Conservation (phyloP, 2,329 filamentous ascomycete species). For the Trichoderma guizhouense region DNA sequence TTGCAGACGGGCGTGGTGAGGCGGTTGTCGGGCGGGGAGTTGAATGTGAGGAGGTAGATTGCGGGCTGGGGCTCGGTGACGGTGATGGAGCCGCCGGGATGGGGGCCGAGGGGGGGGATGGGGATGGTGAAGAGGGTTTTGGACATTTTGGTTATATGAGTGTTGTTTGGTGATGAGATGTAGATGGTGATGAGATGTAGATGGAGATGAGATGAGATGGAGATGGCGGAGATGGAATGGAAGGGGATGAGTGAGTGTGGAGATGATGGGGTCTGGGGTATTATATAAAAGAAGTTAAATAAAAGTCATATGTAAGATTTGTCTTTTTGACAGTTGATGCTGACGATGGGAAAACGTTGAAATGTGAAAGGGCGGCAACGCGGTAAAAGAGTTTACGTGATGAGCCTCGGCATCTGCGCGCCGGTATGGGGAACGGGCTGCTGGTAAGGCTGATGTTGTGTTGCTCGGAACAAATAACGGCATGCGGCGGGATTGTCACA, state of each 20-base stretch:
- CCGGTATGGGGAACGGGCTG: background rate
- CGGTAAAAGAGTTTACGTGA: background rate
- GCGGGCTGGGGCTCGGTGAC: constrained; percentile 58
- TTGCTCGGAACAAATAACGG: no score
- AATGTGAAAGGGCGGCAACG: no score
- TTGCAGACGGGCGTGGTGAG: constrained; percentile 66
- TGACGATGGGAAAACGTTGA: background rate
- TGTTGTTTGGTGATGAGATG: no score
- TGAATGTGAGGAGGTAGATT: constrained; percentile 72
- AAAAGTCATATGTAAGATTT: background rate
- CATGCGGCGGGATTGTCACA: background rate
- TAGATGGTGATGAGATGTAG: background rate
- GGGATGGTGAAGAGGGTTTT: constrained; percentile 43
- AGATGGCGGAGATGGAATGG: background rate
- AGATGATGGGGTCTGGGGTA: background rate
- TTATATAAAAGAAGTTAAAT: background rate
- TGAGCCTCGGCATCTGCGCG: background rate
- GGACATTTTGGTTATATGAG: constrained; percentile 18
- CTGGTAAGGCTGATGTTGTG: background rate
- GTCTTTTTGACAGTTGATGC: background rate
- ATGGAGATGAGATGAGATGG: background rate
- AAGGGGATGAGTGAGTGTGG: background rate
- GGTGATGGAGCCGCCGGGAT: constrained; percentile 56
- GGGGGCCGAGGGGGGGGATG: constrained; percentile 46
- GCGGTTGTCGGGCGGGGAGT: constrained; percentile 71